These are phyloP conservation scores for Alternaria rosae DNA, from an alignment of 2,329 filamentous ascomycete genomes.

Conservation along the genomic window DNA sequence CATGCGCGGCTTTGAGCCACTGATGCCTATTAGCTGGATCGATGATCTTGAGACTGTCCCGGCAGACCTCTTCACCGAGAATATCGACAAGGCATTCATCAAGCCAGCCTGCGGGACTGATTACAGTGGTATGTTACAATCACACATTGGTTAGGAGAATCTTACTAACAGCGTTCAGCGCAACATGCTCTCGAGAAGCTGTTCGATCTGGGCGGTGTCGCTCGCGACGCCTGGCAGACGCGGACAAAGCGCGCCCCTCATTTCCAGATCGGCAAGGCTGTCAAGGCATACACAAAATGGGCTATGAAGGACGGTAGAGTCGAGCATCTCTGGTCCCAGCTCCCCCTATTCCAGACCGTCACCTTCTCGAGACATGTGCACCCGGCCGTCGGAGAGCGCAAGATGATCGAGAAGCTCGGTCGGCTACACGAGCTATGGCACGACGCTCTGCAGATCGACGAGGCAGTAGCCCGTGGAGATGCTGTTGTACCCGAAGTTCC, in stretches of 20 bases:
- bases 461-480: slow-evolving; percentile 8
- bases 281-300: slow-evolving; percentile 62
- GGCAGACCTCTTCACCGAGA: slow-evolving; percentile 58
- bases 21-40: slow-evolving; percentile 61
- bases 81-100: slow-evolving; percentile 56
- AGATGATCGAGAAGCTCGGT: slow-evolving; percentile 55
- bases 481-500: slow-evolving; percentile 45
- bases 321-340: slow-evolving; percentile 41
- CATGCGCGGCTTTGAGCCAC: slow-evolving; percentile 64
- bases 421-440: slow-evolving; percentile 54
- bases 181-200: slow-evolving; percentile 60
- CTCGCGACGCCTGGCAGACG: slow-evolving; percentile 58
- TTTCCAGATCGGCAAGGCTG: slow-evolving; percentile 51
- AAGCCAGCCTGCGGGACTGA: slow-evolving; percentile 52
- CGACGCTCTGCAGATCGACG: slow-evolving; percentile 41
- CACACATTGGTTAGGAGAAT: background rate
- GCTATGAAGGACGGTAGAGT: slow-evolving; percentile 59
- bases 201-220: slow-evolving; percentile 59
- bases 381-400: slow-evolving; percentile 51
- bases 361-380: slow-evolving; percentile 51
- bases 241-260: slow-evolving; percentile 47
- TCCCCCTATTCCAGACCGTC: slow-evolving; percentile 58
- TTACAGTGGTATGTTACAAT: slow-evolving; percentile 53
- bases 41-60: slow-evolving; percentile 64
- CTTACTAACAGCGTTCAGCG: slow-evolving; percentile 45